Evolutionary conservation across 345 rosid species (phyloP), one percentile per base, ranked within the genome.

Genomic region (Hibiscus mutabilis): DNA sequence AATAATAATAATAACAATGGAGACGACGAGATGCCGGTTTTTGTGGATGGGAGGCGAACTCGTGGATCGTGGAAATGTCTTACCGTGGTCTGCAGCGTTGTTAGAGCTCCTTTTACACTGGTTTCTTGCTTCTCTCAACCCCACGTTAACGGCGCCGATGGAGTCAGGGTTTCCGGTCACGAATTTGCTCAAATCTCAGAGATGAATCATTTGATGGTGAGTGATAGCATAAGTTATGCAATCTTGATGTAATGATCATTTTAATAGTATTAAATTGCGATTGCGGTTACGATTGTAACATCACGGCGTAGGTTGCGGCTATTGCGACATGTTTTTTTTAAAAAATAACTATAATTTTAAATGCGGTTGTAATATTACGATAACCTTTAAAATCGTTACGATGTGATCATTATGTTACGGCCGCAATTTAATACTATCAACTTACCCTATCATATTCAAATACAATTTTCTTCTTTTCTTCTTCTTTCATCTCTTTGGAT

Each of bases 101-200:
- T 83, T 55, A 82, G 88, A 0, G 87, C 84, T 0, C 89, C 88
- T 3, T 29, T 87, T 12, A 80, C 89, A 11, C 66, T 86, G 62
- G 46, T 90, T 59, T 84, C 91, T 9, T 92, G 98, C 78, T 86
- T 90, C 69, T 81, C 90, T 0, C 88, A 84, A 4, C 96, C 96
- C 24, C 89, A 84, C 12, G 87, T 77, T 52, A 85, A 66, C 10
- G 88, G 90, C 9, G 80, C 82, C 0, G 97, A 93, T 75, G 88
- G 93, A 1, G 75, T 84, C 11, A 88, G 98, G 95, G 84, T 81
- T 60, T 86, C 98, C 0, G 87, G 85, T 1, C 60, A 22, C 22
- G 93, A 88, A 64, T 84, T 87, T 55, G 75, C 79, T 3, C 90
- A 84, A 46, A 46, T 46, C 16, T 46, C 51, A 11, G 51, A 46